Evolutionary conservation across 345 rosid species (phyloP).

Genomic region (Excoecaria cochinchinensis): DNA sequence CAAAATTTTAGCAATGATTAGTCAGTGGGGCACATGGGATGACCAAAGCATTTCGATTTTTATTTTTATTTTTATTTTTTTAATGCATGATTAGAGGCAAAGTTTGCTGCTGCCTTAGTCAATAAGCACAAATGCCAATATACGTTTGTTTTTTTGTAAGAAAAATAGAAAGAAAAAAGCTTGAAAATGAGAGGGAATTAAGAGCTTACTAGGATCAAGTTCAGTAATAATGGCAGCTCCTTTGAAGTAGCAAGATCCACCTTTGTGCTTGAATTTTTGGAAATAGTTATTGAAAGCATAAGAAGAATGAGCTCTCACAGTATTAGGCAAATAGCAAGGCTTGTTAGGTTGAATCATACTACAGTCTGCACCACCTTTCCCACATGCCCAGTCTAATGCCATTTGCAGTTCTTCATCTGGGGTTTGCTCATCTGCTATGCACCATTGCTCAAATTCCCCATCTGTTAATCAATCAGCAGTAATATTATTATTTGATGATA

Average conservation of each 20-base stretch:
- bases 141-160: neutral
- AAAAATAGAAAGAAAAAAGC: neutral
- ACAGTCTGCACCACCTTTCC: constrained; percentile 62
- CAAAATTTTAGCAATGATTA: neutral
- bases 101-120: neutral
- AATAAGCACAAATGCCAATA: too few relatives aligned
- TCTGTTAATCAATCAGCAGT: constrained; percentile 17
- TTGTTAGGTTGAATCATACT: constrained; percentile 51
- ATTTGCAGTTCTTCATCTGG: constrained; percentile 59
- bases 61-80: neutral
- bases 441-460: constrained; percentile 71
- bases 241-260: constrained; percentile 77
- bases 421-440: constrained; percentile 73
- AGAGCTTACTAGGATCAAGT: constrained; percentile 68
- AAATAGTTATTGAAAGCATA: constrained; percentile 77
- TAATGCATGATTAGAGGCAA: neutral
- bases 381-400: constrained; percentile 77
- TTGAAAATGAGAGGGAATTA: neutral
- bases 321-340: constrained; percentile 70
- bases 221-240: constrained; percentile 75
- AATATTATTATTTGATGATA: too few relatives aligned
- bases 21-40: constrained; percentile 17
- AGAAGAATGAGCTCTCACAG: constrained; percentile 66
- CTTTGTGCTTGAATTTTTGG: constrained; percentile 55
- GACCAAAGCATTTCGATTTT: too few relatives aligned